phyloP scores from a whole-genome alignment of 306 rosid species.

The Biancaea sappan region DNA sequence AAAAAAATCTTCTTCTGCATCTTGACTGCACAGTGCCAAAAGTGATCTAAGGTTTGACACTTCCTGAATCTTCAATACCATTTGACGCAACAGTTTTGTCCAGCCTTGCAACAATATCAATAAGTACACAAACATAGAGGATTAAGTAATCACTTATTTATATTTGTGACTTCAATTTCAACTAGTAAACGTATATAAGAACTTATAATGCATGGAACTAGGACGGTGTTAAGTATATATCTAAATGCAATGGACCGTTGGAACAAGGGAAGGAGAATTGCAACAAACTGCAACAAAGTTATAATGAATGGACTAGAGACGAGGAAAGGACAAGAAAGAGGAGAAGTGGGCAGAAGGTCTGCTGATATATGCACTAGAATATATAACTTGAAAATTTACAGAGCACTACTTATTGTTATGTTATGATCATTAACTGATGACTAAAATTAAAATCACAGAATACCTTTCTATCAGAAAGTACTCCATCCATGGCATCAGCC shows the following conservation, averaged over 20 bases:
- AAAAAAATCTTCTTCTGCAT: slow-evolving; percentile 77
- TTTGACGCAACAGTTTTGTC: slow-evolving; percentile 74
- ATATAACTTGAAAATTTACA: slow-evolving; percentile 9
- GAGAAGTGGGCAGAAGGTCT: background rate
- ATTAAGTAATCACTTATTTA: slow-evolving; percentile 8
- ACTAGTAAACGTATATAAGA: background rate
- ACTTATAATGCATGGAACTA: slow-evolving; percentile 25
- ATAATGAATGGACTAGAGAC: no score
- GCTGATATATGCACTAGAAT: slow-evolving; percentile 8
- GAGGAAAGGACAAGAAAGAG: background rate
- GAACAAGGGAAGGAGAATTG: background rate
- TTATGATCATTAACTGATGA: slow-evolving; percentile 18
- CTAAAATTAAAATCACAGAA: background rate
- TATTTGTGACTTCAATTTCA: background rate
- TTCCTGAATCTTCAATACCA: slow-evolving; percentile 79
- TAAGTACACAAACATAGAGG: slow-evolving; percentile 29
- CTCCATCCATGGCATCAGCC: slow-evolving; percentile 77
- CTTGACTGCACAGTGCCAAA: slow-evolving; percentile 55
- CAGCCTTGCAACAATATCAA: slow-evolving; percentile 70
- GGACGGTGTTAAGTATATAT: slow-evolving; percentile 4
- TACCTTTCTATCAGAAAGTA: slow-evolving; percentile 67
- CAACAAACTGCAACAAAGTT: background rate
- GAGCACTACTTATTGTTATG: slow-evolving; percentile 13
- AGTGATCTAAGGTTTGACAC: slow-evolving; percentile 65
- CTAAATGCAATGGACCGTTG: background rate